Percentiles rank a stretch among this genome's conserved stretches.
These are phyloP conservation scores for Cryptococcus jaspeensis DNA, from an alignment of 1,284 basidiomycete species.

Conservation along the genomic window DNA sequence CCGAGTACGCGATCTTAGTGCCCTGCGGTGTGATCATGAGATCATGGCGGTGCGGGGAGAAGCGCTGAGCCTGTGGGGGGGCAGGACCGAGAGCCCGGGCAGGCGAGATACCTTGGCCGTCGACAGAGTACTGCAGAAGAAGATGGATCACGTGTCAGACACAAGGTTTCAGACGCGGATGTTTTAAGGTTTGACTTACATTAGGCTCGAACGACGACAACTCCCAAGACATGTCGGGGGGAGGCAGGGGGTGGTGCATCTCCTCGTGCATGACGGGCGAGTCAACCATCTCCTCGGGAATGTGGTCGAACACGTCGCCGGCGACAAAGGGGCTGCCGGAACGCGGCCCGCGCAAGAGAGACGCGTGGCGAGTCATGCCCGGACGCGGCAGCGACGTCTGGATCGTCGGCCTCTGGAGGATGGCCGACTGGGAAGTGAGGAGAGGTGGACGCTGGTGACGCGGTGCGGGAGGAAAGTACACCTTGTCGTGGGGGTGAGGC, in stretches of 20 bases:
- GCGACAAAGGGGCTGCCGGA: constrained; percentile 36
- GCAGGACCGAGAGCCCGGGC: constrained; percentile 46
- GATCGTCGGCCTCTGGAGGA: constrained; percentile 25
- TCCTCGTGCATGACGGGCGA: constrained; percentile 18
- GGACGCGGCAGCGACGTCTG: constrained; percentile 17
- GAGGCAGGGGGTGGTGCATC: constrained; percentile 11
- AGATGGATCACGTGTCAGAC: neutral
- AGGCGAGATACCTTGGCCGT: constrained; percentile 42
- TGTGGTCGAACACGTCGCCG: constrained; percentile 37
- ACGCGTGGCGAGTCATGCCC: constrained; percentile 28
- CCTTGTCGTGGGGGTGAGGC: constrained; percentile 5
- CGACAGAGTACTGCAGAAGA: constrained; percentile 6
- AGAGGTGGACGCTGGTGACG: constrained; percentile 6
- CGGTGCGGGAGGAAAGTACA: constrained; percentile 6
- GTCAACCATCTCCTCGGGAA: constrained; percentile 9
- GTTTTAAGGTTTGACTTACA: constrained; percentile 9
- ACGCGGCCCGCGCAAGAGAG: constrained; percentile 19
- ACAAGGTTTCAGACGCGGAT: neutral
- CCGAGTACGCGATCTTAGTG: constrained; percentile 19
- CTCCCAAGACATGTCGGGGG: constrained; percentile 15
- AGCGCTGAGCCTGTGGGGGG: constrained; percentile 30
- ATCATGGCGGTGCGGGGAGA: constrained; percentile 25
- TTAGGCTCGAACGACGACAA: constrained; percentile 12
- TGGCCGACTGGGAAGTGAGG: constrained; percentile 16
- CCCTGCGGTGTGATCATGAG: constrained; percentile 32